Evolutionary conservation across 495 filamentous ascomycete species (phyloP).

Genomic region (Articulospora tetracladia): DNA sequence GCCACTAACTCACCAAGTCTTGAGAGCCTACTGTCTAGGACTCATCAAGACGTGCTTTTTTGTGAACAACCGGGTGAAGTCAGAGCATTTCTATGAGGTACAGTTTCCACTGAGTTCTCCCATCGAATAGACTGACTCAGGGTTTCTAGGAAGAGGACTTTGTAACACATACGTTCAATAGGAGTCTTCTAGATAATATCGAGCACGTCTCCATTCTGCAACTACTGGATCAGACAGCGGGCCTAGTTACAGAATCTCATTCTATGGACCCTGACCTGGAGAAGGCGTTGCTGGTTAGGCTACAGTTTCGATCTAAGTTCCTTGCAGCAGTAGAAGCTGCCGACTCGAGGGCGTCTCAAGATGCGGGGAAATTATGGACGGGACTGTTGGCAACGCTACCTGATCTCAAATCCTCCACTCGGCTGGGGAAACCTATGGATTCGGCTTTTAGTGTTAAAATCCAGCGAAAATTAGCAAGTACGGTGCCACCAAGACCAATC

Average conservation of each 20-base stretch:
- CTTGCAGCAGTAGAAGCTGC: conserved; percentile 46
- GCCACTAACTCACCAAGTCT: conserved; percentile 55
- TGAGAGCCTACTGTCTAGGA: conserved; percentile 83
- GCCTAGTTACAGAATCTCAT: conserved; percentile 39
- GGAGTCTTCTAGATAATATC: conserved; percentile 65
- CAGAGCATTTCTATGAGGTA: conserved; percentile 87
- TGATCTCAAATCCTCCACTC: conserved; percentile 41
- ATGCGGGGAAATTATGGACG: conserved; percentile 41
- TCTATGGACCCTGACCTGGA: conserved; percentile 47
- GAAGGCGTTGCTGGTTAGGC: conserved; percentile 56
- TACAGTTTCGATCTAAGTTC: conserved; percentile 62
- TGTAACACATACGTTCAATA: conserved; percentile 75
- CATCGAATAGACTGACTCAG: background rate
- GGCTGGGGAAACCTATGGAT: conserved; percentile 62
- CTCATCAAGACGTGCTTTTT: conserved; percentile 79
- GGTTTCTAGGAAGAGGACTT: conserved; percentile 41
- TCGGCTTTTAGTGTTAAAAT: conserved; percentile 86
- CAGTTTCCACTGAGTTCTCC: background rate
- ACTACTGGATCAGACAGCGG: conserved; percentile 57
- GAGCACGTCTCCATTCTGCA: conserved; percentile 50
- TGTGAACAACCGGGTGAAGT: conserved; percentile 68
- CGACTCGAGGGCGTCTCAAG: conserved; percentile 29
- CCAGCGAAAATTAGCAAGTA: conserved; percentile 84
- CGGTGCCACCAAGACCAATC: conserved; percentile 87
- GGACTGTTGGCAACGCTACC: conserved; percentile 39